A percentile compares a stretch with the other conserved stretches of the same genome.
phyloP scores from a whole-genome alignment of 331 rosid species.

The Quercus phellos region DNA sequence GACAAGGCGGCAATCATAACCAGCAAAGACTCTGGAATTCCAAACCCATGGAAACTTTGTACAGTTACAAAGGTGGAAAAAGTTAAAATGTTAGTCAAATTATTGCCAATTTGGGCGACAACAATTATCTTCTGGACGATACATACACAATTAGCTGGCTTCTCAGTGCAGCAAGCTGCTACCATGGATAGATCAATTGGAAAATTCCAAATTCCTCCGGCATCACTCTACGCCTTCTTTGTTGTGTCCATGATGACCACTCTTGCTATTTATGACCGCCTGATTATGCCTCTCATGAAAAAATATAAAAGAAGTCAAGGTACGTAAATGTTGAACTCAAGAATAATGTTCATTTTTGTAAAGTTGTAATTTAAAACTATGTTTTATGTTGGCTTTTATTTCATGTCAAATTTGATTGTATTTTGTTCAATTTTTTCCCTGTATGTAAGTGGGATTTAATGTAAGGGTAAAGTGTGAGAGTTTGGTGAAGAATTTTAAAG shows the following conservation, averaged over 20 bases:
- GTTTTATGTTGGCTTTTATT: too few relatives aligned
- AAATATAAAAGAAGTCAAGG: too few relatives aligned
- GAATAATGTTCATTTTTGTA: background rate
- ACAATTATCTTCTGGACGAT: background rate
- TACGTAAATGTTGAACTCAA: background rate
- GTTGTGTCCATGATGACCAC: background rate
- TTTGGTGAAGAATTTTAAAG: too few relatives aligned
- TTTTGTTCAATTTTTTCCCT: too few relatives aligned
- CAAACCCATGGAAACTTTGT: slow-evolving; percentile 1
- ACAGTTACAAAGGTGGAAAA: background rate
- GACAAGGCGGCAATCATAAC: background rate
- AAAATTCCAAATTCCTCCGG: background rate
- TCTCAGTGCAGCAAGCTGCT: background rate
- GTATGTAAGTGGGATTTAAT: too few relatives aligned
- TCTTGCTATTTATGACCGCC: background rate
- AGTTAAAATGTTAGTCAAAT: background rate
- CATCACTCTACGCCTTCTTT: background rate
- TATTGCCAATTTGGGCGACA: background rate
- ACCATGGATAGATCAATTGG: background rate
- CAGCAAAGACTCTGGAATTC: background rate
- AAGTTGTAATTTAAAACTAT: too few relatives aligned
- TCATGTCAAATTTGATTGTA: too few relatives aligned
- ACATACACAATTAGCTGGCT: background rate
- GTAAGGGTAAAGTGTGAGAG: too few relatives aligned
- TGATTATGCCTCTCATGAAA: background rate